A percentile compares a stretch with the other conserved stretches of the same genome.
These are phyloP conservation scores for Mucor indicus DNA, from an alignment of 371 early-diverging fungal species.

Conservation along the genomic window DNA sequence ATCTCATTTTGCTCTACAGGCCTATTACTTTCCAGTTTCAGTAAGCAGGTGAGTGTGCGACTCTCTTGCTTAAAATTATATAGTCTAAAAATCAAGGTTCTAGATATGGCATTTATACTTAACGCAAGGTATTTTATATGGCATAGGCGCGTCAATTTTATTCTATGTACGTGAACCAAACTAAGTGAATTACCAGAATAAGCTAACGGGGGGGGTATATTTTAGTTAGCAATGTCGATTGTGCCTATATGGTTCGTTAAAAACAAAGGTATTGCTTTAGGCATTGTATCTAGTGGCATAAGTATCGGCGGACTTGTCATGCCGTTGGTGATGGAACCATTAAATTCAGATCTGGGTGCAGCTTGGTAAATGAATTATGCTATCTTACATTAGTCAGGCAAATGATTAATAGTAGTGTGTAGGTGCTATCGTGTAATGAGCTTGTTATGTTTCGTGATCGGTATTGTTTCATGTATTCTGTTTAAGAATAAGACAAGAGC, in stretches of 20 bases:
- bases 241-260: conserved; percentile 67
- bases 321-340: conserved; percentile 55
- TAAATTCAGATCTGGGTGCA: conserved; percentile 54
- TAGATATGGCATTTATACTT: conserved; percentile 38
- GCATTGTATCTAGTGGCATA: conserved; percentile 68
- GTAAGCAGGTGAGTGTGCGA: background rate
- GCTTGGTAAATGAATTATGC: conserved; percentile 33
- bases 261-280: conserved; percentile 67
- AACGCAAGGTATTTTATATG: conserved; percentile 32
- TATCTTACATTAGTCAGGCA: background rate
- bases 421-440: conserved; percentile 24
- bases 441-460: conserved; percentile 12
- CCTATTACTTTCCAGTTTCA: conserved; percentile 30
- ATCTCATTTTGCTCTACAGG: conserved; percentile 20
- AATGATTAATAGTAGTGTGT: background rate
- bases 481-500: conserved; percentile 5
- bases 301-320: conserved; percentile 76
- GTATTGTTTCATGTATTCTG: conserved; percentile 10
- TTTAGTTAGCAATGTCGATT: conserved; percentile 21
- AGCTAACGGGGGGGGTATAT: no score
- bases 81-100: background rate
- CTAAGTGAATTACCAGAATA: background rate
- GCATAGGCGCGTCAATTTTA: conserved; percentile 46
- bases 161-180: conserved; percentile 23
- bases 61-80: background rate